Evolutionary conservation across 2,329 filamentous ascomycete genomes (phyloP).

Genomic region (Immersiporthe knoxdaviesiana): DNA sequence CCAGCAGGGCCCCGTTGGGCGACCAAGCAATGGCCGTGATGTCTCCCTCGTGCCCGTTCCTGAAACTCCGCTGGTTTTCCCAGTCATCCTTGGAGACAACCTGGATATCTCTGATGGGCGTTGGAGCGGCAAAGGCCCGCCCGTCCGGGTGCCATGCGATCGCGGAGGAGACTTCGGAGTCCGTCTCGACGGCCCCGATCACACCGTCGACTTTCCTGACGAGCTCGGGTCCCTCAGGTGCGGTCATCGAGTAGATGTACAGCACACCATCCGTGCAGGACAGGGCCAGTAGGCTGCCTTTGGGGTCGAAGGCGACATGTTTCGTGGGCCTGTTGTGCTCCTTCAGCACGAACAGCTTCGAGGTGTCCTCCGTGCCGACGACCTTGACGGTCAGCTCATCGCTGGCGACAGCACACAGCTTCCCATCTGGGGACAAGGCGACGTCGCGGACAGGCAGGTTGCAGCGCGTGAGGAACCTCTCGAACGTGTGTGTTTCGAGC

Average conservation of each 20-base stretch:
- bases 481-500: constrained; percentile 73
- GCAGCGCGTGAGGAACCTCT: constrained; percentile 80
- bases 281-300: constrained; percentile 73
- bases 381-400: constrained; percentile 92
- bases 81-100: constrained; percentile 88
- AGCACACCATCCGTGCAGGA: constrained; percentile 88
- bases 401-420: constrained; percentile 95
- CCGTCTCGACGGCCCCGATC: constrained; percentile 77
- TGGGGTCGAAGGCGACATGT: constrained; percentile 85
- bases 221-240: constrained; percentile 73
- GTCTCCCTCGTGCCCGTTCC: constrained; percentile 78
- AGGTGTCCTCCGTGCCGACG: constrained; percentile 80
- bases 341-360: constrained; percentile 73
- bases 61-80: constrained; percentile 81
- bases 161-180: constrained; percentile 74
- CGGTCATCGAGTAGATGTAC: constrained; percentile 84
- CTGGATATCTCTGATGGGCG: constrained; percentile 79
- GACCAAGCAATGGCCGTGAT: constrained; percentile 92
- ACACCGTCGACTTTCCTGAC: constrained; percentile 81
- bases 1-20: constrained; percentile 87
- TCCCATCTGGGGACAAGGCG: constrained; percentile 75
- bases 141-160: constrained; percentile 94
- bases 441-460: constrained; percentile 88
- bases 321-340: constrained; percentile 89
- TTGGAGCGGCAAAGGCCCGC: constrained; percentile 83